Base-by-base conservation (phyloP, 176 grass and related monocot genomes). In the Alloteropsis semialata region DNA sequence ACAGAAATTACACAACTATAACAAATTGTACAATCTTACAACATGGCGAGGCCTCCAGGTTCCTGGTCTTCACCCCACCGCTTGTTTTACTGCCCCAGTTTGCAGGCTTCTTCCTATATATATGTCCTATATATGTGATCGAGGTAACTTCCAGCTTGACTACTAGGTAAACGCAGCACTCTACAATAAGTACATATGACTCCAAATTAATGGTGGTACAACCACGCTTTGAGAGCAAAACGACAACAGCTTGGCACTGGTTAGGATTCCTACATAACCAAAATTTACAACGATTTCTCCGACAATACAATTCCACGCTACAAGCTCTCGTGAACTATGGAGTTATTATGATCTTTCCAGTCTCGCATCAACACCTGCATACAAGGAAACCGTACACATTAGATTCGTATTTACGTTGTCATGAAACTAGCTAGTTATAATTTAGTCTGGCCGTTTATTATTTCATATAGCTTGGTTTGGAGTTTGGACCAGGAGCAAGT, bases 1-100 rank as follows among this genome's bases (percentile, higher is more conserved):
- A 48, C 29, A 73, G 34, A 61, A 85, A 80, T 69, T 84, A 75
- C 62, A 65, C 21, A 57, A 45, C 69, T 68, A 66, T 74, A 61
- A 28, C 49, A 61, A n/a, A 90, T 87, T 87, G 62, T 83, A 87
- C 84, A 90, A 79, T 80, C 75, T 83, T 84, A 87, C 89, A 87
- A 75, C 39, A 90, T 53, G 84, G 80, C 77, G 84, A 79, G 68
- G 61, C 45, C 59, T 86, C 84, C 84, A 80, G 89, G 79, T 87
- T 90, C 75, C 84, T 79, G 89, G 83, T 76, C 59, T 66, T 75
- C 72, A 65, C 88, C 69, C 56, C 88, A 73, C 88, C 48, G 75
- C 60, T 71, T 65, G 80, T 79, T 83, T 79, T 74, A 62, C 68
- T 79, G 55, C 39, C 89, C 89, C 43, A 72, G 59, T 90, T 74